A percentile compares a stretch with the other conserved stretches of the same genome.
Conservation (phyloP, 2,329 filamentous ascomycete genomes). For the Neonectria punicea region DNA sequence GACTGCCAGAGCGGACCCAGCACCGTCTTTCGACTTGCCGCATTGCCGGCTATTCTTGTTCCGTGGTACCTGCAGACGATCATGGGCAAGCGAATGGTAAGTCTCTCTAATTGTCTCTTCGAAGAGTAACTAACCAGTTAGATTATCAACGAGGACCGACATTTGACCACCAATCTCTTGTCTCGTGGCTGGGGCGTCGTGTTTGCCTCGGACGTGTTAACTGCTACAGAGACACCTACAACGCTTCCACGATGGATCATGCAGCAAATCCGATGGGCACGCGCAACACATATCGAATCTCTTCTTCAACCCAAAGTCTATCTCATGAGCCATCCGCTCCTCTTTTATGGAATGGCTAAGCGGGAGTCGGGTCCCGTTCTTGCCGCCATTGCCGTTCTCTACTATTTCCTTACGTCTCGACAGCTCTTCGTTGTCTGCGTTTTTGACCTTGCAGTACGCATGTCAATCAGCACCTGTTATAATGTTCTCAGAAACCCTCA, state of each 20-base stretch:
- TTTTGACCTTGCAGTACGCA: slow-evolving; percentile 29
- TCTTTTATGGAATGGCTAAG: slow-evolving; percentile 40
- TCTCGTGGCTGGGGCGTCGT: slow-evolving; percentile 42
- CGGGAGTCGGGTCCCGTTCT: slow-evolving; percentile 37
- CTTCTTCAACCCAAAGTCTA: slow-evolving; percentile 40
- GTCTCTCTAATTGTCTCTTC: neutral
- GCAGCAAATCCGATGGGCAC: slow-evolving; percentile 41
- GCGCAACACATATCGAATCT: slow-evolving; percentile 40
- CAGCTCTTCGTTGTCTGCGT: slow-evolving; percentile 32
- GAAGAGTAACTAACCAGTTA: neutral
- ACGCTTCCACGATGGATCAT: slow-evolving; percentile 39
- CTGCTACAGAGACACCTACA: slow-evolving; percentile 38
- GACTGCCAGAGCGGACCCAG: slow-evolving; percentile 42
- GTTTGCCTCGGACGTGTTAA: slow-evolving; percentile 42
- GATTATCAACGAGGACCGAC: slow-evolving; percentile 43
- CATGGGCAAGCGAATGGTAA: slow-evolving; percentile 38
- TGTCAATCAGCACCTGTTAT: slow-evolving; percentile 27
- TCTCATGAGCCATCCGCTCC: slow-evolving; percentile 37
- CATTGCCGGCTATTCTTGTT: slow-evolving; percentile 36
- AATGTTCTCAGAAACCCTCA: slow-evolving; percentile 40
- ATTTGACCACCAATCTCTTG: slow-evolving; percentile 41
- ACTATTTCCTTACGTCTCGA: slow-evolving; percentile 35
- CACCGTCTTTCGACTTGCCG: slow-evolving; percentile 36
- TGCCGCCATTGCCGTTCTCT: slow-evolving; percentile 32
- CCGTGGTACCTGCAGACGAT: slow-evolving; percentile 41